Percentiles rank a stretch among this genome's conserved stretches.
phyloP scores from a whole-genome alignment of 495 filamentous ascomycete species.

The Stereocaulon alpinum region DNA sequence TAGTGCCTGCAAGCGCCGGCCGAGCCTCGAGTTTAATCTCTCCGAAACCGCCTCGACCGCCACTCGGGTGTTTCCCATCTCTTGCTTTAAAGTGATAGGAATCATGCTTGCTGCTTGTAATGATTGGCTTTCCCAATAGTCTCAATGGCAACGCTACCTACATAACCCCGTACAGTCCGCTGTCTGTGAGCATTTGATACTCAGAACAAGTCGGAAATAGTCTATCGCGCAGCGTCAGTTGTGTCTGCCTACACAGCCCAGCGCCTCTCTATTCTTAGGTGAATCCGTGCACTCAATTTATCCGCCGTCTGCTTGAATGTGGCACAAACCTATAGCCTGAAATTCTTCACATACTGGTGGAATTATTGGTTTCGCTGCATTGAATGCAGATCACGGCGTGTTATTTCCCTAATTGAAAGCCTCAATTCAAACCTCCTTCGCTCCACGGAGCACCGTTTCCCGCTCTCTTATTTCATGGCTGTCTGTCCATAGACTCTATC shows the following conservation, averaged over 20 bases:
- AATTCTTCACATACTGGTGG: background rate
- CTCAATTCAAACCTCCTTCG: too few species aligned
- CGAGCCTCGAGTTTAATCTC: background rate
- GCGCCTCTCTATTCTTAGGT: constrained; percentile 4
- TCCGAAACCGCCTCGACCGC: background rate
- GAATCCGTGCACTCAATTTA: background rate
- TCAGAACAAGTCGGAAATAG: background rate
- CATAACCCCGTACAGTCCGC: background rate
- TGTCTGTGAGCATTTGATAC: background rate
- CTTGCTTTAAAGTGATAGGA: too few species aligned
- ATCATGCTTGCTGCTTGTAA: too few species aligned
- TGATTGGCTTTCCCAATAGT: too few species aligned
- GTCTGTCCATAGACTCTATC: too few species aligned
- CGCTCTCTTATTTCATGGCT: too few species aligned
- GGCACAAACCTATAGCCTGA: background rate
- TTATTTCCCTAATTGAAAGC: background rate
- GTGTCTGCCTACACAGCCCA: constrained; percentile 2
- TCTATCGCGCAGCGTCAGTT: background rate
- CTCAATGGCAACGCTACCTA: background rate
- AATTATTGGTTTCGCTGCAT: background rate
- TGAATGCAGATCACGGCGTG: background rate
- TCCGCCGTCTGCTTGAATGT: background rate
- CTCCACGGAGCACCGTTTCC: too few species aligned
- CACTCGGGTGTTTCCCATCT: background rate
- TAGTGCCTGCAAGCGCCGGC: background rate